These are phyloP conservation scores for Diaporthe batatas DNA, from an alignment of 2,329 filamentous ascomycete genomes.

Conservation along the genomic window DNA sequence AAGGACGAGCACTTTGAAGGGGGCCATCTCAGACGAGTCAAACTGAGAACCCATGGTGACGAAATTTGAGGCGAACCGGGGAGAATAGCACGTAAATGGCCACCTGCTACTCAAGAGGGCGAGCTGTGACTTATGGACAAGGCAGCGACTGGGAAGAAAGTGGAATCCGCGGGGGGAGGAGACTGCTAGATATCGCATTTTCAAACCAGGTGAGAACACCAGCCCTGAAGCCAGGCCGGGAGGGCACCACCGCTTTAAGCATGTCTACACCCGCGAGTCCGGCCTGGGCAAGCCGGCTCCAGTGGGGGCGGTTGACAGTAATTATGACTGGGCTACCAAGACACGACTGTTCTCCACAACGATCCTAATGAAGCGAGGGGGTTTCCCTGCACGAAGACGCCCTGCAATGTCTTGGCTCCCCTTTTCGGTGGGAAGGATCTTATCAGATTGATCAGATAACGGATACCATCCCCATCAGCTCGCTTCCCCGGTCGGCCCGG, in stretches of 20 bases:
- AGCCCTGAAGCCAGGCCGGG: too few species aligned
- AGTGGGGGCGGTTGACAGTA: neutral
- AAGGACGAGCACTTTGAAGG: constrained; percentile 73
- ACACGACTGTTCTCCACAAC: constrained; percentile 7
- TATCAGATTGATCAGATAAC: constrained; percentile 48
- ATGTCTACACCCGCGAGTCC: constrained; percentile 2
- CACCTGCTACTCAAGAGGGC: neutral
- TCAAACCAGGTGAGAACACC: neutral
- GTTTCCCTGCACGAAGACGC: neutral
- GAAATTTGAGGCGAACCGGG: neutral
- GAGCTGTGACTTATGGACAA: constrained; percentile 19
- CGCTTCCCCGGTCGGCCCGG: constrained; percentile 8
- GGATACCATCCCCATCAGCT: neutral
- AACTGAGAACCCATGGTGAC: constrained; percentile 38
- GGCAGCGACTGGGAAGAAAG: neutral
- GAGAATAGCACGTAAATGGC: neutral
- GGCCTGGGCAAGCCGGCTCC: neutral
- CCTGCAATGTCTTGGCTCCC: constrained; percentile 5
- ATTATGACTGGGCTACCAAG: neutral
- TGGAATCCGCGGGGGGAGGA: neutral
- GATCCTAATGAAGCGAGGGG: constrained; percentile 14
- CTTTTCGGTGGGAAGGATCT: constrained; percentile 36
- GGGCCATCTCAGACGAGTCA: constrained; percentile 42
- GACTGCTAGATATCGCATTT: constrained; percentile 1
- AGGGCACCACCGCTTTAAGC: constrained; percentile 30